These are phyloP conservation scores for Trametes meyenii DNA, from an alignment of 768 basidiomycete species.

Conservation along the genomic window DNA sequence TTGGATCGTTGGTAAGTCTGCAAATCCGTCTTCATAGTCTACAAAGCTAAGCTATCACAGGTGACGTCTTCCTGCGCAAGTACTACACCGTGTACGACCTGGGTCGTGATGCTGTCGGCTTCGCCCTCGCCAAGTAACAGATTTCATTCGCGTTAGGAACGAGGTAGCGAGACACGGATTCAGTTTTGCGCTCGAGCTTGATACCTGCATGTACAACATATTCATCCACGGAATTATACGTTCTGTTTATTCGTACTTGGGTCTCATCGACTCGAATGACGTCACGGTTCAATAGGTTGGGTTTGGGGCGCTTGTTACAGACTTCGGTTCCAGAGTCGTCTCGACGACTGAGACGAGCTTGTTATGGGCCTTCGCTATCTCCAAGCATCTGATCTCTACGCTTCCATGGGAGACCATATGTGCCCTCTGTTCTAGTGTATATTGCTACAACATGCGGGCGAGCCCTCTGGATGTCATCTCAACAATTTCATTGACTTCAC, in stretches of 20 bases:
- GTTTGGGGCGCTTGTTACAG: no score
- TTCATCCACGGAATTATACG: constrained; percentile 7
- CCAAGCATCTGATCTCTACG: no score
- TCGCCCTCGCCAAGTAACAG: constrained; percentile 54
- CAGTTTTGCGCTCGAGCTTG: constrained; percentile 3
- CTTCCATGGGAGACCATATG: background rate
- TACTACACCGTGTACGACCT: constrained; percentile 92
- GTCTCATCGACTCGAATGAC: background rate
- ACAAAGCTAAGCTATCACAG: constrained; percentile 35
- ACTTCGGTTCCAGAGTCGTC: no score
- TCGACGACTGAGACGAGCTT: no score
- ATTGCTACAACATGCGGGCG: background rate
- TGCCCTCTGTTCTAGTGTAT: background rate
- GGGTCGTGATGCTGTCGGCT: constrained; percentile 78
- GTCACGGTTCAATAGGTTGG: background rate
- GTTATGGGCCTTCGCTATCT: no score
- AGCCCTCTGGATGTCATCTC: background rate
- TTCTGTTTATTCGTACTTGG: no score
- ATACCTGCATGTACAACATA: constrained; percentile 23
- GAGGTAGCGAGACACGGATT: background rate
- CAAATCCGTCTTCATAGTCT: background rate
- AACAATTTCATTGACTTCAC: background rate
- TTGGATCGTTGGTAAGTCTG: constrained; percentile 83
- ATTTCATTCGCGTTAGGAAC: background rate
- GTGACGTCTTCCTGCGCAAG: constrained; percentile 90